Conservation (phyloP, 2,329 filamentous ascomycete genomes). For the Talaromyces albobiverticillius region DNA sequence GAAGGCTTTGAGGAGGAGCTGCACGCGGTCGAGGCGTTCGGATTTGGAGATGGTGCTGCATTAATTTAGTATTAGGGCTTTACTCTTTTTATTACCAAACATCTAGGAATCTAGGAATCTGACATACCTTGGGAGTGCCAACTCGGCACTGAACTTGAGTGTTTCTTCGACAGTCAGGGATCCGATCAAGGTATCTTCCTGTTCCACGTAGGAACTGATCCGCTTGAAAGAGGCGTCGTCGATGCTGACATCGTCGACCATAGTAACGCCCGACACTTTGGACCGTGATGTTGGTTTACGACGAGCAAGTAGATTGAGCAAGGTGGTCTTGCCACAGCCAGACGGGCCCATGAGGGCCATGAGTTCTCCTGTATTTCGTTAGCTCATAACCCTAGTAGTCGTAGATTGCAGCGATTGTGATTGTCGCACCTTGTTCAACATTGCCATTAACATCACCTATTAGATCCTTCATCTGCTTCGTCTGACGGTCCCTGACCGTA, state of each 20-base stretch:
- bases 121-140: conserved; percentile 56
- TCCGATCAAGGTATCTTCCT: conserved; percentile 81
- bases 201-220: conserved; percentile 77
- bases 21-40: conserved; percentile 62
- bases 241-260: conserved; percentile 61
- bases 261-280: conserved; percentile 52
- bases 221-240: conserved; percentile 58
- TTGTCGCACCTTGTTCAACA: conserved; percentile 56
- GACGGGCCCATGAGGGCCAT: conserved; percentile 79
- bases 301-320: conserved; percentile 75
- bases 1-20: conserved; percentile 67
- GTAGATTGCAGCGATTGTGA: too few species aligned
- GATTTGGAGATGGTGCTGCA: conserved; percentile 49
- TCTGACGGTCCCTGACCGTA: conserved; percentile 67
- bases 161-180: conserved; percentile 79
- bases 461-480: conserved; percentile 62
- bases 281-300: conserved; percentile 54
- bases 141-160: conserved; percentile 70
- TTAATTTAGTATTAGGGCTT: background rate
- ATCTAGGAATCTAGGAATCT: background rate
- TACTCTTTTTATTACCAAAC: background rate
- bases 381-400: too few species aligned
- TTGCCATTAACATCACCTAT: conserved; percentile 62
- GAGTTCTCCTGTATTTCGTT: conserved; percentile 56
- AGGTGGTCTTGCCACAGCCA: conserved; percentile 74